Conservation (phyloP, 768 basidiomycete species). For the Leccinum incarnatum region DNA sequence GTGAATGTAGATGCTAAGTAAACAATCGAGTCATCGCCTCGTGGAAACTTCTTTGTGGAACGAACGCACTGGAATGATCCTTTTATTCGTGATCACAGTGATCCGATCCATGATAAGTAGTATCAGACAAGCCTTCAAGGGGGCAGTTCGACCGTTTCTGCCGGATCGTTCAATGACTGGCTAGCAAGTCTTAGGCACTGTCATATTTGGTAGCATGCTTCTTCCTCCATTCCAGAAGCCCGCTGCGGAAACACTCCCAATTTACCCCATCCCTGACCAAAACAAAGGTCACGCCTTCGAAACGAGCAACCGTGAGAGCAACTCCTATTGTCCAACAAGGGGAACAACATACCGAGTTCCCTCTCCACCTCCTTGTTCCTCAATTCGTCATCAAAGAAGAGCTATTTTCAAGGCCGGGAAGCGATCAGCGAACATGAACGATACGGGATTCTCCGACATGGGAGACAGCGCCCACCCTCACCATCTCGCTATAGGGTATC, state of each 20-base stretch:
- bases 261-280: slow-evolving; percentile 66
- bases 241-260: slow-evolving; percentile 62
- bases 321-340: background rate
- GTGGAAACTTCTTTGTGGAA: background rate
- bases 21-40: background rate
- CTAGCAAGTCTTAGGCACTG: slow-evolving; percentile 7
- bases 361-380: slow-evolving; percentile 51
- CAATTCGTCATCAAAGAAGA: slow-evolving; percentile 72
- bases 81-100: background rate
- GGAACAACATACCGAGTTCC: slow-evolving; percentile 42
- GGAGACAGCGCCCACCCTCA: slow-evolving; percentile 23
- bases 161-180: background rate
- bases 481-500: slow-evolving; percentile 81
- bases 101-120: background rate
- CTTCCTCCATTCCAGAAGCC: slow-evolving; percentile 68
- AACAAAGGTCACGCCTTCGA: slow-evolving; percentile 74
- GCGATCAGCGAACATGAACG: background rate
- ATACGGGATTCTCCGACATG: background rate
- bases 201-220: slow-evolving; percentile 30
- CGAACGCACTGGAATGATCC: slow-evolving; percentile 6
- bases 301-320: background rate
- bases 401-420: slow-evolving; percentile 29
- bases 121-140: background rate
- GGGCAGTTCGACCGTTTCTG: background rate
- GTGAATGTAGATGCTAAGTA: background rate